Percentiles rank a stretch among this genome's conserved stretches.
These are phyloP conservation scores for Boletus fagicola DNA, from an alignment of 768 basidiomycete genomes.

Conservation along the genomic window DNA sequence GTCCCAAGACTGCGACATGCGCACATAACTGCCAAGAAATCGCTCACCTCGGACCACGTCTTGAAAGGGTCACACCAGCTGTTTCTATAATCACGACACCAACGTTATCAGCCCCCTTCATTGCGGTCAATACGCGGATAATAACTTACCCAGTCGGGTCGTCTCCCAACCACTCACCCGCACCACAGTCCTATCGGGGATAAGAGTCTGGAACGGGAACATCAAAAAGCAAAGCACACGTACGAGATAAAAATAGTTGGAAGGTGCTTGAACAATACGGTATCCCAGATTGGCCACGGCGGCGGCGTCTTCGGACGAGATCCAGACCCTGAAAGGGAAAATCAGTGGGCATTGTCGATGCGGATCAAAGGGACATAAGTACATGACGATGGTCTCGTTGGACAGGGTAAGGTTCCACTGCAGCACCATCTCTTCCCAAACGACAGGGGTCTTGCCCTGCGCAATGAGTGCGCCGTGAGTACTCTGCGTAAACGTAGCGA, in stretches of 20 bases:
- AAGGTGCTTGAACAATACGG: slow-evolving; percentile 47
- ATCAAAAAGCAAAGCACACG: background rate
- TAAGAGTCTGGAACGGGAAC: background rate
- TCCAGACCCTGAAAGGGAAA: slow-evolving; percentile 40
- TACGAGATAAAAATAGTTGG: slow-evolving; percentile 54
- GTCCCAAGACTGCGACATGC: background rate
- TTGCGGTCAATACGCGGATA: background rate
- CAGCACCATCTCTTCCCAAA: slow-evolving; percentile 71
- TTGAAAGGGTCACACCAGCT: slow-evolving; percentile 55
- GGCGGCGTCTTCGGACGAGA: slow-evolving; percentile 40
- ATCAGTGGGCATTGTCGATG: background rate
- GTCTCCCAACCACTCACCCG: slow-evolving; percentile 45
- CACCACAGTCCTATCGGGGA: slow-evolving; percentile 42
- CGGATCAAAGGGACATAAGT: background rate
- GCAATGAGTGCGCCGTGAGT: slow-evolving; percentile 56
- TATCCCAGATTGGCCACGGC: slow-evolving; percentile 40
- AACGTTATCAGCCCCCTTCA: background rate
- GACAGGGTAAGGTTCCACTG: slow-evolving; percentile 37
- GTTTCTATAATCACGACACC: slow-evolving; percentile 25
- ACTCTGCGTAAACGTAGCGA: slow-evolving; percentile 57
- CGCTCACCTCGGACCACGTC: slow-evolving; percentile 46
- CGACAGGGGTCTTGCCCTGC: slow-evolving; percentile 70
- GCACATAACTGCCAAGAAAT: background rate
- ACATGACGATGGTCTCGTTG: slow-evolving; percentile 45
- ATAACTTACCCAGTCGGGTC: slow-evolving; percentile 31